Conservation (phyloP, 345 rosid species). For the Sonneratia caseolaris region DNA sequence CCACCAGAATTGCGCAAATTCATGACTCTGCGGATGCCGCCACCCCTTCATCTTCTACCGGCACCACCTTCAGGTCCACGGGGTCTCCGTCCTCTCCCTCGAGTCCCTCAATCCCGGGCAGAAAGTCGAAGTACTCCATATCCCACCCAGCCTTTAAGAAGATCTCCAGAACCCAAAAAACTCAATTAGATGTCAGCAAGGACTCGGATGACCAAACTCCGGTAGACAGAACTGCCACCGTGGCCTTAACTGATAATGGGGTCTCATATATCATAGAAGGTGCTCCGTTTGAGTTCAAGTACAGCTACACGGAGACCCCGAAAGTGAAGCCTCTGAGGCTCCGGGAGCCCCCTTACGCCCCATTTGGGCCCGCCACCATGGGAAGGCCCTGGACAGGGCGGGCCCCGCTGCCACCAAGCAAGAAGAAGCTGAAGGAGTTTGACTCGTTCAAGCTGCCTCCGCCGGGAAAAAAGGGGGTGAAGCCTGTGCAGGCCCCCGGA, state of each 20-base stretch:
- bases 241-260: slow-evolving; percentile 55
- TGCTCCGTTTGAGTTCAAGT: slow-evolving; percentile 89
- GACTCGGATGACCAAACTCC: slow-evolving; percentile 3
- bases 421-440: slow-evolving; percentile 72
- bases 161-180: slow-evolving; percentile 14
- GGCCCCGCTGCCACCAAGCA: slow-evolving; percentile 64
- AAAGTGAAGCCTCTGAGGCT: slow-evolving; percentile 67
- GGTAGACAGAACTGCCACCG: slow-evolving; percentile 27
- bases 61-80: slow-evolving; percentile 36
- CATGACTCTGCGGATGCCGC: slow-evolving; percentile 13
- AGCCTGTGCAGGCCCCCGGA: slow-evolving; percentile 84
- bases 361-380: slow-evolving; percentile 81
- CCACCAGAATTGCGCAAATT: slow-evolving; percentile 29
- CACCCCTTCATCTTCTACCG: not conserved
- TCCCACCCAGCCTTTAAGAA: slow-evolving; percentile 37
- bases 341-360: slow-evolving; percentile 66
- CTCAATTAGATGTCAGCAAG: slow-evolving; percentile 12
- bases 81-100: slow-evolving; percentile 80
- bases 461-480: slow-evolving; percentile 69
- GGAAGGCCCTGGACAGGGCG: slow-evolving; percentile 94
- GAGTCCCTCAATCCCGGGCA: slow-evolving; percentile 63
- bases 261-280: slow-evolving; percentile 66
- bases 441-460: slow-evolving; percentile 83
- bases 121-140: slow-evolving; percentile 70
- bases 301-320: slow-evolving; percentile 92